Evolutionary conservation across 2,329 filamentous ascomycete genomes (phyloP).

Genomic region (Nemania diffusa): DNA sequence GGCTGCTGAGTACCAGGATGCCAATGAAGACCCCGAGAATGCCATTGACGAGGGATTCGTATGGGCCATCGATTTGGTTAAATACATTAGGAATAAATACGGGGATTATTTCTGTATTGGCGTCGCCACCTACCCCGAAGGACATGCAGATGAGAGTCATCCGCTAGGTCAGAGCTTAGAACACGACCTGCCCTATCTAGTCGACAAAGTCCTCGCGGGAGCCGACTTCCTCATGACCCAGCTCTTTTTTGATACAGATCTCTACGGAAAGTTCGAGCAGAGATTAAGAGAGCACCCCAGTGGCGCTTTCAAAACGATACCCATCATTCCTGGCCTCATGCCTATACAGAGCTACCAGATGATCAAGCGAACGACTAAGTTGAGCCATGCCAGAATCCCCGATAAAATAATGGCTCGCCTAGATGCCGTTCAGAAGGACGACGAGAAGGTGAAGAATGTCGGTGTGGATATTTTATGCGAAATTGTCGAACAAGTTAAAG

Average conservation of each 20-base stretch:
- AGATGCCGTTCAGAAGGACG: conserved; percentile 78
- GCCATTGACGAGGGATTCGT: conserved; percentile 80
- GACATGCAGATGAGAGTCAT: conserved; percentile 90
- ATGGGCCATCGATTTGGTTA: conserved; percentile 89
- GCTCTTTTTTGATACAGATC: conserved; percentile 90
- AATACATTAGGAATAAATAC: conserved; percentile 85
- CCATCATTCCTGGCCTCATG: conserved; percentile 95
- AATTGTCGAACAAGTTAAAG: conserved; percentile 81
- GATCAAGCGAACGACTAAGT: conserved; percentile 90
- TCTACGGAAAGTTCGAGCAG: conserved; percentile 83
- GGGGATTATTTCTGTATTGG: conserved; percentile 97
- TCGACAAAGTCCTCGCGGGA: conserved; percentile 90
- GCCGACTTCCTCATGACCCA: conserved; percentile 99
- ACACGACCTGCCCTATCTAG: conserved; percentile 85
- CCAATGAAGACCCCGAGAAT: conserved; percentile 66
- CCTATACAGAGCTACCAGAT: conserved; percentile 98
- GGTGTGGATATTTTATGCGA: conserved; percentile 87
- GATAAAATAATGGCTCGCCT: conserved; percentile 74
- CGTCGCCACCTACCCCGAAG: conserved; percentile 94
- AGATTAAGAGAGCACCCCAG: conserved; percentile 82
- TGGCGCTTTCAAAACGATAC: conserved; percentile 84
- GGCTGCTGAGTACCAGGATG: conserved; percentile 84
- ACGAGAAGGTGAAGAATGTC: conserved; percentile 81
- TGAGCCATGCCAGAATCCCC: conserved; percentile 89
- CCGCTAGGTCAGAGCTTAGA: conserved; percentile 76